Base-by-base conservation (phyloP, 208 protist genomes). In the Leishmania arabica region DNA sequence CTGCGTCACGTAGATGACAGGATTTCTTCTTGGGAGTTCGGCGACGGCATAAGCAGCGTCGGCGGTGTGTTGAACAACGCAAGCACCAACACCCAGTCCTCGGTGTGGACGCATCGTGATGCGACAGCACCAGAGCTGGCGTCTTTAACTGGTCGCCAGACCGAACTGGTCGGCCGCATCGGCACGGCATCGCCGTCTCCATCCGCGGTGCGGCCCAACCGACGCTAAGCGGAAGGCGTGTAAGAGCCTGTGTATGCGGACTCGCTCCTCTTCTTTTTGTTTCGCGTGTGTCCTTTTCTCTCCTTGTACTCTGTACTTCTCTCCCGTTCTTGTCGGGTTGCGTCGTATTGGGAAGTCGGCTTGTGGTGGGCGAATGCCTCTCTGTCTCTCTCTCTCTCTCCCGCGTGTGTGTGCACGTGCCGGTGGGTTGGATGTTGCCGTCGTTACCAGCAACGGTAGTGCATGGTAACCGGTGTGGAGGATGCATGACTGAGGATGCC, bases 1-100 rank as follows among this genome's bases (percentile, higher is more conserved):
- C 81, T 92, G 74, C 78, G 80, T 27, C 81, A 86, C 66, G 6
- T 92, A 3, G 89, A 92, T 13, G 89, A 92, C 79, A 77, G 31
- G 31, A 80, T 89, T 34, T 75, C 85, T 8, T 69, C 65, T 11
- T 31, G 85, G 6, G 84, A 84, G 66, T 24, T 69, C 37, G 71
- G 60, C 21, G 58, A 66, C 15, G 31, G 45, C n/a, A 56, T 17
- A 37, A 31, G 40, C 81, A 75, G 69, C 21, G 19, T 8, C 5
- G 42, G 17, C n/a, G 40, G n/a, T 34, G 65, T 19, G 37, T 54
- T 19, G 1, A 79, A 80, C 27, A 56, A 37, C 31, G 21, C 75
- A 15, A 72, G 58, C n/a, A 49, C 37, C 27, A 60, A 65, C 74
- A 47, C 79, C 19, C 65, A 66, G n/a, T 70, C 74, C 37, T 80